These are phyloP conservation scores for Volvariella surrecta DNA, from an alignment of 1,284 basidiomycete species.

Conservation along the genomic window DNA sequence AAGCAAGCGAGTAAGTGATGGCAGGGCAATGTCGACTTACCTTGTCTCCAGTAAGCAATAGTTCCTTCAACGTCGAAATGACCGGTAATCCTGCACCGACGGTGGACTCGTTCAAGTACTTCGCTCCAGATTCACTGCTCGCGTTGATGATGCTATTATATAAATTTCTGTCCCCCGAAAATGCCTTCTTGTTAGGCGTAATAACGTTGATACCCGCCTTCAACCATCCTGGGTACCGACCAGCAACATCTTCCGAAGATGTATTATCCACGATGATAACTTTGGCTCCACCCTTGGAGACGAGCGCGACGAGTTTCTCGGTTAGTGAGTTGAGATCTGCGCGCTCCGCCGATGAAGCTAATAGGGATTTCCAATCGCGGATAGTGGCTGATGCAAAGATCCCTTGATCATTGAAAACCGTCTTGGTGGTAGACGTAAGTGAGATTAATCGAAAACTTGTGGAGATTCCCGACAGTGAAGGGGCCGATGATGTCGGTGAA, in stretches of 20 bases:
- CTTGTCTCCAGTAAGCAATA: slow-evolving; percentile 90
- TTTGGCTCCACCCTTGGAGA: slow-evolving; percentile 35
- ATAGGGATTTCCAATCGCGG: slow-evolving; percentile 35
- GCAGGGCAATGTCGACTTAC: no score
- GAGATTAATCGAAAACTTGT: slow-evolving; percentile 68
- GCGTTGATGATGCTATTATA: slow-evolving; percentile 66
- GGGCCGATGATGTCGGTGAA: slow-evolving; percentile 12
- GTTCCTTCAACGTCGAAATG: slow-evolving; percentile 85
- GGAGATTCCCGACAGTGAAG: slow-evolving; percentile 33
- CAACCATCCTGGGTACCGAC: slow-evolving; percentile 79
- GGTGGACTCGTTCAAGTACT: slow-evolving; percentile 86
- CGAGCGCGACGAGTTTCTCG: slow-evolving; percentile 33
- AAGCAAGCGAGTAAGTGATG: no score
- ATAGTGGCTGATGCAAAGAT: slow-evolving; percentile 28
- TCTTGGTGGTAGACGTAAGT: slow-evolving; percentile 70
- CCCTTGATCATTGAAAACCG: slow-evolving; percentile 40
- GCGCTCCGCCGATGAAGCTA: slow-evolving; percentile 32
- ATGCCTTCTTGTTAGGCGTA: slow-evolving; percentile 98
- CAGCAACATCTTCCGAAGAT: slow-evolving; percentile 78
- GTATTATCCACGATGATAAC: slow-evolving; percentile 94
- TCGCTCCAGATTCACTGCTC: slow-evolving; percentile 46
- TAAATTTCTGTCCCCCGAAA: slow-evolving; percentile 67
- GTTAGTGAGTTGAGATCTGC: slow-evolving; percentile 40
- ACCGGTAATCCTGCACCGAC: slow-evolving; percentile 96
- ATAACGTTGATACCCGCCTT: slow-evolving; percentile 79